Evolutionary conservation across 179 eudicot species (phyloP), one percentile per base, ranked within the genome.

Genomic region (Gypsophila paniculata): DNA sequence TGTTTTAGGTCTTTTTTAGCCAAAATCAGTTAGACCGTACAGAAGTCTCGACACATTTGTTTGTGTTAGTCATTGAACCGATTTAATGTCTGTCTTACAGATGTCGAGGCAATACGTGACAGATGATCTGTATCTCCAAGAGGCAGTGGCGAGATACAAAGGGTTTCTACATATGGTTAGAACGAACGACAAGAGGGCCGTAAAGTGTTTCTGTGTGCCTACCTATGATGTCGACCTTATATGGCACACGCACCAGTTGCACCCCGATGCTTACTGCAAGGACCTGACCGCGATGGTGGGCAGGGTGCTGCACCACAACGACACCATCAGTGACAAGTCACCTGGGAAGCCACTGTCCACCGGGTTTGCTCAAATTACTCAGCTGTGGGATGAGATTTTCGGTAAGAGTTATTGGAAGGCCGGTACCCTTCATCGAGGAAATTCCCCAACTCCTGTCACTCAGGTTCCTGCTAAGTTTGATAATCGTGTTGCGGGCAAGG

Each of bases 401-500:
- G 99, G 99, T 38, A 69, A 64, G n/a, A 84, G 94, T 68, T 94
- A 94, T 81, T 91, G 94, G 94, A 89, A 86, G 62, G 94, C 99
- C 19, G 99, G 99, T 72, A 93, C 91, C 51, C 88, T 91, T 94
- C 77, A 90, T 55, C 79, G 88, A 75, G 97, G 97, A 53, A 15
- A 26, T 52, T 59, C 89, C 39, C 97, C 99, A 17, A 76, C 85
- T 61, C 88, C 99, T 54, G 85, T 93, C 29, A 76, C 84, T 32
- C 75, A 74, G 14, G 71, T 71, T 70, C 97, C 90, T 69, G 72
- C 48, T 55, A 57, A 75, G 25, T 78, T 80, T 53, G 18, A 32
- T 4, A 23, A 22, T 13, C 76, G 69, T 32, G 29, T 53, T 48
- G 57, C 69, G 34, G 73, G 65, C 17, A 82, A 77, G 79, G 76